Evolutionary conservation across 306 rosid species (phyloP), one percentile per base, ranked within the genome.

Genomic region (Ammopiptanthus mongolicus): DNA sequence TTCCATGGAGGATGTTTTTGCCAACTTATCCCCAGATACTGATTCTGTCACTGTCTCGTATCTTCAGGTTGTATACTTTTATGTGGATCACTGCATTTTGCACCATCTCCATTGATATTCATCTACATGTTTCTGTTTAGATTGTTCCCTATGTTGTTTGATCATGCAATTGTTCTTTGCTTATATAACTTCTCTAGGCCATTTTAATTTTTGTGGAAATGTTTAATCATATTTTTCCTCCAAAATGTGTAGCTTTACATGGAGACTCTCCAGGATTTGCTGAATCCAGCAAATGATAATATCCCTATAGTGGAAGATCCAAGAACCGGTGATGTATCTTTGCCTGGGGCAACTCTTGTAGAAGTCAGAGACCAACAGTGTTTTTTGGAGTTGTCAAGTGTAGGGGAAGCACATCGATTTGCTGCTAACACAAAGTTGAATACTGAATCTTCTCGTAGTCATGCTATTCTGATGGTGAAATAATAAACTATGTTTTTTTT

Each of bases 401-500:
- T 90, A n/a, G 98, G 98, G 58, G 98, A 94, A 87, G 82, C 90
- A 64, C 93, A 94, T 74, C 90, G 98, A 41, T 47, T 88, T 34
- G 95, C 98, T 74, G 98, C 98, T 50, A 94, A 94, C 86, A 94
- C 98, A 51, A 94, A 87, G 74, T 85, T 91, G 93, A 94, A 91
- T 83, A 90, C 96, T 1, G 98, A 94, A 78, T 94, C 97, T 64
- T 94, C 98, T 52, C 93, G 98, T 64, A 94, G 98, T 86, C 98
- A 94, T 74, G 98, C 97, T 34, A 91, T 94, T 81, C 86, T 94
- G 76, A 86, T 88, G 97, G 98, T 91, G 84, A 86, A 79, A 78
- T 78, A 64, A 82, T 79, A 65, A 64, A 28, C 76, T 77, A 6
- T 77, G 73, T 56, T 44, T 66, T 64, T 31, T 37, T 63, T 31